Evolutionary conservation across 1,139 yeast genomes (phyloP).

Genomic region (Hyphopichia wangnamkhiaoensis): DNA sequence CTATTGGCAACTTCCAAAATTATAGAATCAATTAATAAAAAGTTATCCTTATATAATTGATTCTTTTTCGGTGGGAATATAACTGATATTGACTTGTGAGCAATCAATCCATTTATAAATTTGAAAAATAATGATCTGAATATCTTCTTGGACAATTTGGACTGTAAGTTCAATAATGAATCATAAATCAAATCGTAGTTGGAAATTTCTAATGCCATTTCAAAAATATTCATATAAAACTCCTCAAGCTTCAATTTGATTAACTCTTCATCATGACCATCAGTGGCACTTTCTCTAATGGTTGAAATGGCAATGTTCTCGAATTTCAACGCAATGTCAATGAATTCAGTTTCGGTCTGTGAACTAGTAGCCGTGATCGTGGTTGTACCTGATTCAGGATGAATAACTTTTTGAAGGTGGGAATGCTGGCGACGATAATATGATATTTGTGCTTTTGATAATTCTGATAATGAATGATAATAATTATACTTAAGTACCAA

Average conservation of each 20-base stretch:
- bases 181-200: constrained; percentile 26
- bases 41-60: constrained; percentile 26
- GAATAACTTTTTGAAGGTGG: constrained; percentile 8
- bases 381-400: constrained; percentile 4
- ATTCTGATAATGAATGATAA: constrained; percentile 35
- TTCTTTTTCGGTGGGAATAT: constrained; percentile 24
- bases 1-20: constrained; percentile 40
- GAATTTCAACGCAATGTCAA: constrained; percentile 29
- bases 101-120: constrained; percentile 28
- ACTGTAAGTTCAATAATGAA: constrained; percentile 23
- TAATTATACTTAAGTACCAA: constrained; percentile 26
- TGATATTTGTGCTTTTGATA: constrained; percentile 23
- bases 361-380: constrained; percentile 1
- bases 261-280: constrained; percentile 5
- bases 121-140: constrained; percentile 18
- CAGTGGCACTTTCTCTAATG: constrained; percentile 15
- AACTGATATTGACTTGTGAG: constrained; percentile 18
- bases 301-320: constrained; percentile 31
- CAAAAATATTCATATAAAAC: constrained; percentile 32
- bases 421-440: constrained; percentile 8
- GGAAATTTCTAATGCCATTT: constrained; percentile 27
- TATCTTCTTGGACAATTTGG: constrained; percentile 6
- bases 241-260: constrained; percentile 12
- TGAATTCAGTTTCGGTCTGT: constrained; percentile 18
- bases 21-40: constrained; percentile 38